Percentiles rank a stretch among this genome's conserved stretches.
phyloP scores from a whole-genome alignment of 495 filamentous ascomycete species.

The Hypoxylon cercidicola region DNA sequence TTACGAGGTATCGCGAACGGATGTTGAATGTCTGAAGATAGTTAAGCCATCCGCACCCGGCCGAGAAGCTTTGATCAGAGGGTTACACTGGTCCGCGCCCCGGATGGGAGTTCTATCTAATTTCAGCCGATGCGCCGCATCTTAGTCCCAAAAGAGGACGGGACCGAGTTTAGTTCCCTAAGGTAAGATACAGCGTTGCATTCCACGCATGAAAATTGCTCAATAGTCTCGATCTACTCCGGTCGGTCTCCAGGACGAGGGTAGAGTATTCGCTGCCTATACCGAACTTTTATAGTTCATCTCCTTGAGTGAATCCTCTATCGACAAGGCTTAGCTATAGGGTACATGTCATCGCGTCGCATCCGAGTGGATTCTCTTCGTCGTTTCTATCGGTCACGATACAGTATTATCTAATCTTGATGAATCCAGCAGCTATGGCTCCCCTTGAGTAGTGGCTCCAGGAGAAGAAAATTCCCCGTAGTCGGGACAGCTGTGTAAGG shows the following conservation, averaged over 20 bases:
- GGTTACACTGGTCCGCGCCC: constrained; percentile 28
- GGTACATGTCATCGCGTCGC: too few relatives aligned
- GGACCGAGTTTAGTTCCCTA: constrained; percentile 28
- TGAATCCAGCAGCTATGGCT: too few relatives aligned
- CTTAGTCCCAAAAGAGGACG: constrained; percentile 26
- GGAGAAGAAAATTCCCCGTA: too few relatives aligned
- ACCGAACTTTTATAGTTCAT: too few relatives aligned
- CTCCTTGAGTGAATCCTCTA: too few relatives aligned
- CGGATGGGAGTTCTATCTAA: constrained; percentile 25
- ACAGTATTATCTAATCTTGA: too few relatives aligned
- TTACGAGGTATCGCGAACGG: constrained; percentile 24
- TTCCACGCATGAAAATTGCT: constrained; percentile 23
- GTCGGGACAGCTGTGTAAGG: too few relatives aligned
- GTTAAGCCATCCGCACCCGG: constrained; percentile 23
- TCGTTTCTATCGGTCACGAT: too few relatives aligned
- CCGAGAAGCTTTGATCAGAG: constrained; percentile 27
- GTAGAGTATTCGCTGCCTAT: too few relatives aligned
- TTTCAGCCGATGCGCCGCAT: constrained; percentile 24
- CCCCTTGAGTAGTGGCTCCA: too few relatives aligned
- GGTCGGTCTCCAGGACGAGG: neutral
- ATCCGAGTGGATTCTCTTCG: too few relatives aligned
- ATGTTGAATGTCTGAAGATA: constrained; percentile 30
- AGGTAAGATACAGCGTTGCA: constrained; percentile 31
- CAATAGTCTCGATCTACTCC: constrained; percentile 5
- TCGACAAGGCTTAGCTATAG: too few relatives aligned